Conservation (phyloP, 495 filamentous ascomycete species). For the Aspergillus indologenus region DNA sequence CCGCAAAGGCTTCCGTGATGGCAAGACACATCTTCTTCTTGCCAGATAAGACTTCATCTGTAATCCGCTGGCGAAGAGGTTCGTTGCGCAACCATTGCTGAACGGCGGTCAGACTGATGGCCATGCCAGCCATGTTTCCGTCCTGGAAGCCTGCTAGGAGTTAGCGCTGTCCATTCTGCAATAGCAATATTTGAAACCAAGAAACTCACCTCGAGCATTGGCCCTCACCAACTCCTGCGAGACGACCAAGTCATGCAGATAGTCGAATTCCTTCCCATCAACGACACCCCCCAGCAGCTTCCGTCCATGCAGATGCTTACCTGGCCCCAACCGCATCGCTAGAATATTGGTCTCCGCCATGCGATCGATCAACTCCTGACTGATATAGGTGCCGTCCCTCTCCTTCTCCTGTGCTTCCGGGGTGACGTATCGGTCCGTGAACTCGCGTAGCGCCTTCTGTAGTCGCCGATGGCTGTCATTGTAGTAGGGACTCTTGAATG, state of each 20-base stretch:
- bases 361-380: slow-evolving; percentile 70
- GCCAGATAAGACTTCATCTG: slow-evolving; percentile 69
- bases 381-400: slow-evolving; percentile 68
- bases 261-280: slow-evolving; percentile 79
- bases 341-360: slow-evolving; percentile 73
- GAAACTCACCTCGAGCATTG: slow-evolving; percentile 56
- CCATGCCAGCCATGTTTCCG: slow-evolving; percentile 72
- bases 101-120: slow-evolving; percentile 77
- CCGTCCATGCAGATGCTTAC: slow-evolving; percentile 73
- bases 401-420: slow-evolving; percentile 81
- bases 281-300: slow-evolving; percentile 67
- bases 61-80: slow-evolving; percentile 61
- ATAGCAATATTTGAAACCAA: not conserved
- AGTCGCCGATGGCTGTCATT: slow-evolving; percentile 70
- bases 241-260: slow-evolving; percentile 79
- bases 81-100: slow-evolving; percentile 73
- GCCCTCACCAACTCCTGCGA: slow-evolving; percentile 69
- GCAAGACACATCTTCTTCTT: slow-evolving; percentile 87
- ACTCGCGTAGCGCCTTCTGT: slow-evolving; percentile 69
- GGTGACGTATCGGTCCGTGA: slow-evolving; percentile 65
- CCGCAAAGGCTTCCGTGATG: slow-evolving; percentile 87
- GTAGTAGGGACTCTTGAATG: slow-evolving; percentile 81
- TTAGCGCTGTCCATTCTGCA: slow-evolving; percentile 43
- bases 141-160: slow-evolving; percentile 46
- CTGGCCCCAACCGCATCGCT: slow-evolving; percentile 81